phyloP scores from a whole-genome alignment of 768 basidiomycete genomes.

The Clavaria fumosa region DNA sequence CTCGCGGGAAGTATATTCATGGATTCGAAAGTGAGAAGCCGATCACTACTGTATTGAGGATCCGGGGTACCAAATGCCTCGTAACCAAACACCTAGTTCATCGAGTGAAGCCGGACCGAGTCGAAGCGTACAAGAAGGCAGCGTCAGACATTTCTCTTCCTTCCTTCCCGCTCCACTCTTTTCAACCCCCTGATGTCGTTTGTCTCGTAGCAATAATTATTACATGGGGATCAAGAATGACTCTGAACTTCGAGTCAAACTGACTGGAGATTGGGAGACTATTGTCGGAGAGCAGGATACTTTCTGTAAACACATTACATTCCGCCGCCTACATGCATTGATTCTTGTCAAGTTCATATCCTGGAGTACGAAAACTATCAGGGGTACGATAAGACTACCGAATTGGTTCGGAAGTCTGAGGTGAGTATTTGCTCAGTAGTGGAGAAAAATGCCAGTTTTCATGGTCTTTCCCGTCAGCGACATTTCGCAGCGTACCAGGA shows the following conservation, averaged over 20 bases:
- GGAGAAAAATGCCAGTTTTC: too few species aligned
- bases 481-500: slow-evolving; percentile 53
- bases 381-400: slow-evolving; percentile 68
- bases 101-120: slow-evolving; percentile 65
- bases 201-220: slow-evolving; percentile 51
- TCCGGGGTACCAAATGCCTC: background rate
- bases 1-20: slow-evolving; percentile 88
- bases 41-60: background rate
- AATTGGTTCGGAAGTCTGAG: slow-evolving; percentile 46
- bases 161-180: slow-evolving; percentile 1
- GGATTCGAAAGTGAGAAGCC: slow-evolving; percentile 62
- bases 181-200: slow-evolving; percentile 4
- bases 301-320: slow-evolving; percentile 31
- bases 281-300: slow-evolving; percentile 81
- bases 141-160: too few species aligned
- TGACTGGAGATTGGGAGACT: slow-evolving; percentile 91
- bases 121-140: slow-evolving; percentile 74
- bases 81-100: slow-evolving; percentile 53
- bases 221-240: slow-evolving; percentile 71
- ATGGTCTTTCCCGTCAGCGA: slow-evolving; percentile 19
- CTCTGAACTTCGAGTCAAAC: slow-evolving; percentile 59
- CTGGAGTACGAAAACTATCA: slow-evolving; percentile 90
- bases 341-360: slow-evolving; percentile 48
- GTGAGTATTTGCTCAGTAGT: too few species aligned
- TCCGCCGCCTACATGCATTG: too few species aligned